These are phyloP conservation scores for Lachancea quebecensis DNA, from an alignment of 805 yeast species.

Conservation along the genomic window DNA sequence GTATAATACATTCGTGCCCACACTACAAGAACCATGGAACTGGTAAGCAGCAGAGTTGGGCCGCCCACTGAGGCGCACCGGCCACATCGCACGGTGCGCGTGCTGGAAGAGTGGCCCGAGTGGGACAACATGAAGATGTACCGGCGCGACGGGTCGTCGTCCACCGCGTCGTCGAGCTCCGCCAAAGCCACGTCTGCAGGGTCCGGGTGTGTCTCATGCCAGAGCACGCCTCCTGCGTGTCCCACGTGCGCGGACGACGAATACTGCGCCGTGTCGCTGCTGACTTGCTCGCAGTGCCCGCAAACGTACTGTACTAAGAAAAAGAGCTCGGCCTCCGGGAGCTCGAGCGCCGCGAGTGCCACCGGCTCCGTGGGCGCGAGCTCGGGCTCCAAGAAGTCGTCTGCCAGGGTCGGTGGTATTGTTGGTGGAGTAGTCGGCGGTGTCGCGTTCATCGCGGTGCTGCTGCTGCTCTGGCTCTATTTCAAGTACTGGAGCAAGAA, in stretches of 20 bases:
- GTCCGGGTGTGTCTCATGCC: conserved; percentile 38
- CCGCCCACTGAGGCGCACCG: no score
- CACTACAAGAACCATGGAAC: no score
- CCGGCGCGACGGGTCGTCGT: no score
- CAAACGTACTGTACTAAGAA: conserved; percentile 41
- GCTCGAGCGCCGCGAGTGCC: neutral
- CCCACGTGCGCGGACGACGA: conserved; percentile 49
- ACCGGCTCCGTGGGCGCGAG: neutral
- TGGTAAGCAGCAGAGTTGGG: no score
- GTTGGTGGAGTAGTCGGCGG: conserved; percentile 53
- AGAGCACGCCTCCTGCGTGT: conserved; percentile 36
- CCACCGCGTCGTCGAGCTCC: neutral
- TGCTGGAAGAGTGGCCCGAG: no score
- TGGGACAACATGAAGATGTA: no score
- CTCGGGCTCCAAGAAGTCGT: conserved; percentile 4
- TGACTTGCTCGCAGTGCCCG: conserved; percentile 55
- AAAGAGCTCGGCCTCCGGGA: neutral
- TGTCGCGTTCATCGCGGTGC: conserved; percentile 31
- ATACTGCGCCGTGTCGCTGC: conserved; percentile 48
- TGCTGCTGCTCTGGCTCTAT: conserved; percentile 33
- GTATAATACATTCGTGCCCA: no score
- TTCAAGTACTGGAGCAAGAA: conserved; percentile 38
- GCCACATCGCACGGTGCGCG: no score
- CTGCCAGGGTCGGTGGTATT: conserved; percentile 53
- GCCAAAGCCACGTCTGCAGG: conserved; percentile 9